Evolutionary conservation across 1,284 basidiomycete species (phyloP).

Genomic region (Cystobasidium slooffiae): DNA sequence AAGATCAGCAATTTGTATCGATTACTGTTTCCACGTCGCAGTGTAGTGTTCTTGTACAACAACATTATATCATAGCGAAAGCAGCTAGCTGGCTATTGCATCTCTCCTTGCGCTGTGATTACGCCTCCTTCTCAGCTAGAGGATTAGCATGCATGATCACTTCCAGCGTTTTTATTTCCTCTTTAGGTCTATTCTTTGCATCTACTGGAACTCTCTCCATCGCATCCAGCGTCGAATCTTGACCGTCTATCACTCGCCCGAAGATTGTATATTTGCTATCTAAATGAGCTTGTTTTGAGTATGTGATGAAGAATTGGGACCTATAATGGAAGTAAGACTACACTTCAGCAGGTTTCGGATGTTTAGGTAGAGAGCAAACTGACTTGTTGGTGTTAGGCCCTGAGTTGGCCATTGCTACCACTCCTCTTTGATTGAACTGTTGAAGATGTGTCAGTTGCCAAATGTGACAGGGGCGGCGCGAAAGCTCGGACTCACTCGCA

Average conservation of each 20-base stretch:
- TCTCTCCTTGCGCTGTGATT: background rate
- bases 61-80: background rate
- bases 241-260: constrained; percentile 92
- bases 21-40: background rate
- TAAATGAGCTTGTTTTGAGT: constrained; percentile 85
- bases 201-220: constrained; percentile 91
- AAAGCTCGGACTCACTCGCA: constrained; percentile 68
- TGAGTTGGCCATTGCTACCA: constrained; percentile 96
- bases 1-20: background rate
- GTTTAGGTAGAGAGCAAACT: constrained; percentile 14
- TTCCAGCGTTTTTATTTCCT: constrained; percentile 73
- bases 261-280: constrained; percentile 95
- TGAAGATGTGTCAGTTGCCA: background rate
- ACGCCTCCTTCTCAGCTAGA: constrained; percentile 67
- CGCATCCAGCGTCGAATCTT: constrained; percentile 81
- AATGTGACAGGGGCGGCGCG: background rate
- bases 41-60: constrained; percentile 20
- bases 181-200: constrained; percentile 82
- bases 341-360: background rate
- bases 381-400: constrained; percentile 88
- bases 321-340: constrained; percentile 11
- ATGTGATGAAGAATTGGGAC: constrained; percentile 86
- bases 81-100: background rate
- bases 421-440: constrained; percentile 90
- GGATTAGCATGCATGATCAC: constrained; percentile 95